Percentiles rank a stretch among this genome's conserved stretches.
These are phyloP conservation scores for Tilletiaria anomala DNA, from an alignment of 1,284 basidiomycete species.

Conservation along the genomic window DNA sequence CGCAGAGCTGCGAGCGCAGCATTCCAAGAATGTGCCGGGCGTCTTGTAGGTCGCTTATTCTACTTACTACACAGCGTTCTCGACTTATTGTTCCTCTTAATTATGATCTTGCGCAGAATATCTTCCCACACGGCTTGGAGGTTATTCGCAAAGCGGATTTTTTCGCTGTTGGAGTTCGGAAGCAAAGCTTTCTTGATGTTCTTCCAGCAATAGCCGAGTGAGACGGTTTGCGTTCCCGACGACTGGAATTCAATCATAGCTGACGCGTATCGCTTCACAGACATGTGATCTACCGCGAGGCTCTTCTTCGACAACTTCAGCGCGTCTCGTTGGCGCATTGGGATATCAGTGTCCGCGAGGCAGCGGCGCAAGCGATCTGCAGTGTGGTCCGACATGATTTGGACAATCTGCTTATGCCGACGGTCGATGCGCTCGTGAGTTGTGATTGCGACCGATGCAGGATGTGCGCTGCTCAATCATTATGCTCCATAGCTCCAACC, in stretches of 20 bases:
- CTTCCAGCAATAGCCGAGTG: slow-evolving; percentile 73
- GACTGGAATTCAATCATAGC: not conserved
- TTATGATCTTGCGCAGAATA: slow-evolving; percentile 40
- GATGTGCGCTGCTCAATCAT: too few species aligned
- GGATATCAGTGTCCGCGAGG: slow-evolving; percentile 64
- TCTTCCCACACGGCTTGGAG: slow-evolving; percentile 87
- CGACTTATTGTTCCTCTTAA: not conserved
- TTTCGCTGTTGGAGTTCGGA: slow-evolving; percentile 71
- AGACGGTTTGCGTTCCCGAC: slow-evolving; percentile 32
- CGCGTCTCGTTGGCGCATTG: slow-evolving; percentile 70
- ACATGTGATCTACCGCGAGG: slow-evolving; percentile 54
- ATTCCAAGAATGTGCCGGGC: slow-evolving; percentile 90
- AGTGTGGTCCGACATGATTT: slow-evolving; percentile 55
- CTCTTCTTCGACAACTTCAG: slow-evolving; percentile 61
- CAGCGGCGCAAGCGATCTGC: slow-evolving; percentile 64
- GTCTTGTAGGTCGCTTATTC: slow-evolving; percentile 44
- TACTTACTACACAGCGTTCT: not conserved
- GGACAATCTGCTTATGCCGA: slow-evolving; percentile 42
- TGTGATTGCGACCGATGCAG: not conserved
- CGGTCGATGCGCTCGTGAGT: not conserved
- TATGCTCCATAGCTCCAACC: too few species aligned
- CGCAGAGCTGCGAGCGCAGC: slow-evolving; percentile 93
- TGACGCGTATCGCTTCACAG: slow-evolving; percentile 20
- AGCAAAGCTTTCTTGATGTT: slow-evolving; percentile 67
- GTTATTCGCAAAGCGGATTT: slow-evolving; percentile 84